phyloP scores from a whole-genome alignment of 495 filamentous ascomycete species.

The Penicillium coffeae region DNA sequence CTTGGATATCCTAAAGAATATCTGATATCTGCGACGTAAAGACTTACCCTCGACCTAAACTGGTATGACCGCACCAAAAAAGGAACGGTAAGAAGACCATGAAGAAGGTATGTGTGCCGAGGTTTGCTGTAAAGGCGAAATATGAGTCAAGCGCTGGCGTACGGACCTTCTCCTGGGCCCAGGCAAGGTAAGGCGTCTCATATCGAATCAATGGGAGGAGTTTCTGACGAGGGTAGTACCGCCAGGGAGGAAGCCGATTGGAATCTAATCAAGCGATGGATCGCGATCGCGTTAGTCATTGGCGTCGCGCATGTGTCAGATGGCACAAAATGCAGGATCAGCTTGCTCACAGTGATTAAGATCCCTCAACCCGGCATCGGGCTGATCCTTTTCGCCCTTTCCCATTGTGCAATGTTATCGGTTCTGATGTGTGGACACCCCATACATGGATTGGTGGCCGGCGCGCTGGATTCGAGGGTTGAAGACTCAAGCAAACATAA shows the following conservation, averaged over 20 bases:
- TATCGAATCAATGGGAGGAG: slow-evolving; percentile 84
- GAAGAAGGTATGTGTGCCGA: slow-evolving; percentile 98
- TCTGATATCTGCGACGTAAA: neutral
- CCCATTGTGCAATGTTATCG: slow-evolving; percentile 33
- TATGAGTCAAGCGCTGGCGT: slow-evolving; percentile 86
- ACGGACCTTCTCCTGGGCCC: slow-evolving; percentile 71
- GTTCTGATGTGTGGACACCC: slow-evolving; percentile 18
- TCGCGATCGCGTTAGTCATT: slow-evolving; percentile 3
- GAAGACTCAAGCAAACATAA: slow-evolving; percentile 20
- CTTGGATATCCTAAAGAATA: neutral
- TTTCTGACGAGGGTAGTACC: slow-evolving; percentile 74
- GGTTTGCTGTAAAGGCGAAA: slow-evolving; percentile 93
- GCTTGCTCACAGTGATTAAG: slow-evolving; percentile 68
- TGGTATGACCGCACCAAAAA: slow-evolving; percentile 89
- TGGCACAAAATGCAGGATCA: neutral
- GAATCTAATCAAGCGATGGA: slow-evolving; percentile 71
- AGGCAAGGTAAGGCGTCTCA: slow-evolving; percentile 93
- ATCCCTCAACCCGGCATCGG: slow-evolving; percentile 70
- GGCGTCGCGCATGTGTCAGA: neutral
- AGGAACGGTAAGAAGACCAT: slow-evolving; percentile 90
- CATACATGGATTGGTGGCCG: slow-evolving; percentile 25
- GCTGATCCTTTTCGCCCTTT: slow-evolving; percentile 34
- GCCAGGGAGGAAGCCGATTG: slow-evolving; percentile 79
- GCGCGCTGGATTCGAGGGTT: slow-evolving; percentile 11
- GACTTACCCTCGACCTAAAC: slow-evolving; percentile 75